Evolutionary conservation across 352 stramenopile species (phyloP).

Genomic region (Aphanomyces invadans): DNA sequence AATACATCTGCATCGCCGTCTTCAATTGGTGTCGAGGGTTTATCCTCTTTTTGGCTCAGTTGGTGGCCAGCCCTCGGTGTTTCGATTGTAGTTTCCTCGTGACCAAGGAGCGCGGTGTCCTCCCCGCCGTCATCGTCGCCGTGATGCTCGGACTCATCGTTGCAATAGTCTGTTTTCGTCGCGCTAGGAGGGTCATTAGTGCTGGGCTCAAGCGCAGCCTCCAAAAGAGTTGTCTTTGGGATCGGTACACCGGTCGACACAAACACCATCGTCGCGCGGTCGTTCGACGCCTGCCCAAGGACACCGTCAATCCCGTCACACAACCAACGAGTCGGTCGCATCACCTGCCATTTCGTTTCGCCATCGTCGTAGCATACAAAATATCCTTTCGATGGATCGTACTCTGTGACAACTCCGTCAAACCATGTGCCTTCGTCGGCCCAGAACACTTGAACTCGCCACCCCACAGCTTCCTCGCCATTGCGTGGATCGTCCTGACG

Average conservation of each 20-base stretch:
- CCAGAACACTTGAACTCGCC: constrained; percentile 67
- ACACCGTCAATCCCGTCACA: neutral
- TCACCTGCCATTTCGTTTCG: constrained; percentile 64
- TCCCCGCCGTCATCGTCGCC: neutral
- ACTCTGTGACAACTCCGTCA: constrained; percentile 38
- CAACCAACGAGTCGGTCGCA: neutral
- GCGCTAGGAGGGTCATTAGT: neutral
- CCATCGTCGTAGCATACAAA: constrained; percentile 77
- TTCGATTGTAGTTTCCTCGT: neutral
- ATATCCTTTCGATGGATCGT: constrained; percentile 36
- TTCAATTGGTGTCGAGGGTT: neutral
- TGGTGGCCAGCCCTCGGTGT: neutral
- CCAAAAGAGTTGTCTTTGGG: neutral
- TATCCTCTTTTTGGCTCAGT: neutral
- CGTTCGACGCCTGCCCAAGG: neutral
- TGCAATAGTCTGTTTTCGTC: constrained; percentile 5
- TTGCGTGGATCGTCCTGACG: neutral
- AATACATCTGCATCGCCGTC: too few species aligned
- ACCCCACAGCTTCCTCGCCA: constrained; percentile 27
- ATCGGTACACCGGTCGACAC: neutral
- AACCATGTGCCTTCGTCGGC: constrained; percentile 69
- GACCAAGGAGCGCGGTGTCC: neutral
- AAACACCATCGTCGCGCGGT: neutral
- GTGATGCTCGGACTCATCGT: constrained; percentile 18
- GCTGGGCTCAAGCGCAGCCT: neutral